Evolutionary conservation across 2,329 filamentous ascomycete genomes (phyloP), one percentile per base, ranked within the genome.

Genomic region (Monilinia aucupariae): DNA sequence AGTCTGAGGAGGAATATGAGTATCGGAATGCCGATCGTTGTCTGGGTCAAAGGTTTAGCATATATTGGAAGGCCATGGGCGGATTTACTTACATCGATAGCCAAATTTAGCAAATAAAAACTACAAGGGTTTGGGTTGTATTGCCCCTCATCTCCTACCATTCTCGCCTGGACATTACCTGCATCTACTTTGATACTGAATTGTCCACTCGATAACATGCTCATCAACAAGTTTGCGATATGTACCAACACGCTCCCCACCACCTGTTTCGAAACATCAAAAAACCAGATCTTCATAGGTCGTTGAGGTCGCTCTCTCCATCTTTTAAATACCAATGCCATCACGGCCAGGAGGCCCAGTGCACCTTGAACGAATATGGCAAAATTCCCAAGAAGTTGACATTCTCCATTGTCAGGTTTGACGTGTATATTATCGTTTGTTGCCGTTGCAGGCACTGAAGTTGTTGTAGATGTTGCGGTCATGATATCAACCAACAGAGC

Each of bases 191-290:
- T 83, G 39, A 91, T 82, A 62, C 84, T 85, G 71, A 97, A 89
- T 71, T 90, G 86, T 3, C 92, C 92, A 61, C 90, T 93, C 0
- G 91, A 96, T 69, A 99, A 82, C 90, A 97, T 91, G 53, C 91
- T 96, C 89, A 99, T 96, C 75, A 96, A 85, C 60, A 99, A 82
- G 74, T 99, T 99, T 69, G 92, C 90, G 51, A 93, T 81, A 77
- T 99, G 94, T 41, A 97, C 86, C 75, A 99, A 82, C 52, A 92
- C 87, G 37, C 92, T 96, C 27, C 94, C 94, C 72, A 97, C 90
- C 61, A 99, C 91, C 79, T 99, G 94, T 80, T 99, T 99, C 39
- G 91, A 96, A 30, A 87, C 94, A 74, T 99, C 94, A 75, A 97
- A 99, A 75, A 90, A 92, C 93, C 94, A 99, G 68, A 99, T 92